Evolutionary conservation across 2,329 filamentous ascomycete genomes (phyloP), one percentile per base, ranked within the genome.

Genomic region (Fusarium praegraminearum): DNA sequence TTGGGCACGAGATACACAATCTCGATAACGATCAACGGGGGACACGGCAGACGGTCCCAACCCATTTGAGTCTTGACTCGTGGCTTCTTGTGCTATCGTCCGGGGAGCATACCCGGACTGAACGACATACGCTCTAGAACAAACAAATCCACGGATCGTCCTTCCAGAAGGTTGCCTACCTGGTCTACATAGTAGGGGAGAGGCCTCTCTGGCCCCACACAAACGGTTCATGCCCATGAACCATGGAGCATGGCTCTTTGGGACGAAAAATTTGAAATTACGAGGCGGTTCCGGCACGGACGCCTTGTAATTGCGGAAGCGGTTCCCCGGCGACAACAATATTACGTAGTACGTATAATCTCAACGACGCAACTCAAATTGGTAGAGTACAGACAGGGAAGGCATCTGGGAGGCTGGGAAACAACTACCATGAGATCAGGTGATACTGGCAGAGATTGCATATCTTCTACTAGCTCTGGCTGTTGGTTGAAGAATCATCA

Each of bases 271-370:
- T 55, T 72, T 76, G 65, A 77, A 76, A 78, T 78, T 76, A 78
- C 68, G 63, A 55, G 58, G 63, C 71, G 69, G 68, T 63, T 66
- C 55, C 49, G 51, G 67, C 63, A 72, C 64, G 62, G 69, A 67
- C 65, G 50, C 72, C 57, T 59, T 71, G 62, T 52, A 53, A 64
- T 54, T 52, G 66, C 76, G 77, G 76, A 77, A 77, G 72, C 41
- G 26, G 70, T 72, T 78, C 76, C 76, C 77, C 76, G 77, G 77
- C 61, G 71, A 75, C 74, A 74, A 63, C 70, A 75, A 73, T 61
- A 41, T 40, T 51, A 38, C 33, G 35, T 44, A 28, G 32, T 26
- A 20, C 51, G 51, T 52, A 52, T 47, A 50, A 51, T 67, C 56
- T 66, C 65, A 68, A 71, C 61, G 46, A 66, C 59, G 57, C 41